Conservation (phyloP, 2,329 filamentous ascomycete species). For the Nothomitra cinnamomea region DNA sequence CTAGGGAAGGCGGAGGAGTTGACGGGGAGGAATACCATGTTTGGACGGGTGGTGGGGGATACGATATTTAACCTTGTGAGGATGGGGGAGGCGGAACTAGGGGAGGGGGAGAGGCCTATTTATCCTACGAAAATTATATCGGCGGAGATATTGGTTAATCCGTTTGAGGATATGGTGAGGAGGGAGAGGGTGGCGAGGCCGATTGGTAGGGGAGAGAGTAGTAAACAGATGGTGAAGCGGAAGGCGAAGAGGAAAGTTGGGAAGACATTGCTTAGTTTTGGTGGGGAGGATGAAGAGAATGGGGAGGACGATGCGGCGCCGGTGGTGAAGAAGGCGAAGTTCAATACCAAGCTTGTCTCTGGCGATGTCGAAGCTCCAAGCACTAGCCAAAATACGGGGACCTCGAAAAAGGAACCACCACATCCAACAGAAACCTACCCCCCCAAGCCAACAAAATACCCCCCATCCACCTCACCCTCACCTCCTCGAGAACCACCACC, state of each 20-base stretch:
- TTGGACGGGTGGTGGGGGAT: slow-evolving; percentile 80
- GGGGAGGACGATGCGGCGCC: slow-evolving; percentile 37
- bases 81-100: slow-evolving; percentile 76
- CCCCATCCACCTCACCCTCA: slow-evolving; percentile 10
- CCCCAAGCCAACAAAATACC: neutral
- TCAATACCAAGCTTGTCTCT: slow-evolving; percentile 56
- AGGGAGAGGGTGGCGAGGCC: slow-evolving; percentile 34
- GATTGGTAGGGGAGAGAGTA: slow-evolving; percentile 20
- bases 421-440: neutral
- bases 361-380: slow-evolving; percentile 4
- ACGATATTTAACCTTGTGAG: slow-evolving; percentile 93
- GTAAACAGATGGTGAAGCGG: slow-evolving; percentile 46
- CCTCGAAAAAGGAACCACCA: neutral
- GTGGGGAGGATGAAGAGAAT: slow-evolving; percentile 40
- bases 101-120: slow-evolving; percentile 64
- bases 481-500: slow-evolving; percentile 7
- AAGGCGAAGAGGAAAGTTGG: slow-evolving; percentile 60
- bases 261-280: slow-evolving; percentile 67
- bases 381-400: neutral
- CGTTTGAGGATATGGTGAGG: slow-evolving; percentile 67
- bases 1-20: slow-evolving; percentile 68
- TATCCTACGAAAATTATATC: slow-evolving; percentile 68
- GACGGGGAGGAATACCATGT: slow-evolving; percentile 80
- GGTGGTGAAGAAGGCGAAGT: slow-evolving; percentile 58
- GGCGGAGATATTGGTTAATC: slow-evolving; percentile 63